These are phyloP conservation scores for Uronychia binucleata DNA, from an alignment of 73 alveolate species.

Conservation along the genomic window DNA sequence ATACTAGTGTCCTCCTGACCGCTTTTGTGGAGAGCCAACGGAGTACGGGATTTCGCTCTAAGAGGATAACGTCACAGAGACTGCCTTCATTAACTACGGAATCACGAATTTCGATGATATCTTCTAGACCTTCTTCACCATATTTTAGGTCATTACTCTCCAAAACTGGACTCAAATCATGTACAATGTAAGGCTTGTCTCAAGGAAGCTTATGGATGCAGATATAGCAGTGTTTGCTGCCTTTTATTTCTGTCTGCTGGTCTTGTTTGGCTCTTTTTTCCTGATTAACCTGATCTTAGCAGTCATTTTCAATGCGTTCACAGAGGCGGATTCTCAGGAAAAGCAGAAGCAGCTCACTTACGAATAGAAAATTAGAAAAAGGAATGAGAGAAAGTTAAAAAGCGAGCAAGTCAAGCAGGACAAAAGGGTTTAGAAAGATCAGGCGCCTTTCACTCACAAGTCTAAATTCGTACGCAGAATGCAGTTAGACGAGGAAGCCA, in stretches of 20 bases:
- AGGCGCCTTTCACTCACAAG: background rate
- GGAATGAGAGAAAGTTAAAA: too few species aligned
- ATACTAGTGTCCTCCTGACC: background rate
- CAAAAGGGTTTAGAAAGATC: background rate
- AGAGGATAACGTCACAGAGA: background rate
- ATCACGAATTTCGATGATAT: slow-evolving; percentile 25
- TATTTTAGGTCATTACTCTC: slow-evolving; percentile 13
- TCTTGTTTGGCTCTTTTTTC: slow-evolving; percentile 36
- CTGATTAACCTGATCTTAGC: slow-evolving; percentile 30
- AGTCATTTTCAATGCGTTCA: slow-evolving; percentile 31
- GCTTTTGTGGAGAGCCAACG: background rate
- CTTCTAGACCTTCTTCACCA: slow-evolving; percentile 3
- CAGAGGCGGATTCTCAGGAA: slow-evolving; percentile 8
- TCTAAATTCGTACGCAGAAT: background rate
- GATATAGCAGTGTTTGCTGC: background rate
- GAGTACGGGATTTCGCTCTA: slow-evolving; percentile 5
- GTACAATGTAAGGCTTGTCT: slow-evolving; percentile 8
- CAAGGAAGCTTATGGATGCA: slow-evolving; percentile 2
- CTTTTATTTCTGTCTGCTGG: slow-evolving; percentile 2
- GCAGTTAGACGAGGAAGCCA: background rate
- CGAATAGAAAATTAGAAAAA: too few species aligned
- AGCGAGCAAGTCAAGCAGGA: background rate
- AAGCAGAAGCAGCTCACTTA: background rate
- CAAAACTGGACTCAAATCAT: slow-evolving; percentile 39
- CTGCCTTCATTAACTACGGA: slow-evolving; percentile 18